Evolutionary conservation across 148 eudicot genomes (phyloP).

Genomic region (Tetragonia tetragonoides): DNA sequence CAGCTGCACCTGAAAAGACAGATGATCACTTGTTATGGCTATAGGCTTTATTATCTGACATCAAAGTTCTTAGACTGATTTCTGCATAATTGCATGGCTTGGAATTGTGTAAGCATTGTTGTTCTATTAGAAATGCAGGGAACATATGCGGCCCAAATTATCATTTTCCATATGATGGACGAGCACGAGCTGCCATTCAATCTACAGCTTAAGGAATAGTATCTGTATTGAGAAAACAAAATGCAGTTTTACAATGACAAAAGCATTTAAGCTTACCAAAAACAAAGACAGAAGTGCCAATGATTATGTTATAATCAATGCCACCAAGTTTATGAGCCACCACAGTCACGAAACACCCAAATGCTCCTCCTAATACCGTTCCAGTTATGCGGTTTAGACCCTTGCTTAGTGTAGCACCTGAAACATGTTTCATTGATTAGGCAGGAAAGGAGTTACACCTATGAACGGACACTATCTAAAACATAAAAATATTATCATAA

Average conservation of each 20-base stretch:
- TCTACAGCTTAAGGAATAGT: too few species aligned
- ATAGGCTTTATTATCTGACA: neutral
- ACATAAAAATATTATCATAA: neutral
- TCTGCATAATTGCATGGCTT: neutral
- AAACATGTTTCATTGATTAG: conserved; percentile 4
- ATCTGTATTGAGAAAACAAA: neutral
- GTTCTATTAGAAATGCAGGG: neutral
- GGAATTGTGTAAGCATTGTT: neutral
- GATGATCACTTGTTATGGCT: too few species aligned
- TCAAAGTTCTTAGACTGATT: neutral
- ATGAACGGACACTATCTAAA: neutral
- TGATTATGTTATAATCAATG: conserved; percentile 33
- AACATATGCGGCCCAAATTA: neutral
- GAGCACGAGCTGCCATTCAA: too few species aligned
- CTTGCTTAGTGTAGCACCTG: conserved; percentile 70
- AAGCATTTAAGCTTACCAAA: conserved; percentile 49
- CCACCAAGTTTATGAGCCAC: conserved; percentile 44
- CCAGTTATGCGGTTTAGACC: conserved; percentile 63
- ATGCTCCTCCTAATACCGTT: conserved; percentile 56
- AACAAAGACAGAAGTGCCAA: conserved; percentile 46
- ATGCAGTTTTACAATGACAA: too few species aligned
- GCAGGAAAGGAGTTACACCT: neutral
- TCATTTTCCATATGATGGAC: neutral
- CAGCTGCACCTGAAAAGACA: conserved; percentile 42
- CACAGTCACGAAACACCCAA: conserved; percentile 59